These are phyloP conservation scores for Claviceps purpurea DNA, from an alignment of 2,329 filamentous ascomycete genomes.

Conservation along the genomic window DNA sequence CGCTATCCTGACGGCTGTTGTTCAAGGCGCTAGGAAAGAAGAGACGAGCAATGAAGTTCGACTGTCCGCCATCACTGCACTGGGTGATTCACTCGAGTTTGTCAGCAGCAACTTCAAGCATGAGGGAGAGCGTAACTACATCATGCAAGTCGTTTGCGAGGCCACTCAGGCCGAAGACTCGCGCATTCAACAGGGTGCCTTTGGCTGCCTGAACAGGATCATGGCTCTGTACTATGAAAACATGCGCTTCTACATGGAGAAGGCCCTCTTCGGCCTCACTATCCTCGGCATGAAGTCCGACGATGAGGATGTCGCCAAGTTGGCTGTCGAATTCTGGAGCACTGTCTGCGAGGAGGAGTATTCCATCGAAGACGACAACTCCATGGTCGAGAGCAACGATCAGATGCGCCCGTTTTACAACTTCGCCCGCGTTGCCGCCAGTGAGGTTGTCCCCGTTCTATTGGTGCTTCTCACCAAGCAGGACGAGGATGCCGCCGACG, in stretches of 20 bases:
- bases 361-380: conserved; percentile 93
- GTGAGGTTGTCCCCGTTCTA: conserved; percentile 87
- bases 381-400: conserved; percentile 57
- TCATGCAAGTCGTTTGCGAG: conserved; percentile 99
- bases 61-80: conserved; percentile 80
- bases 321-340: conserved; percentile 99
- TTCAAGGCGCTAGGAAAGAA: conserved; percentile 94
- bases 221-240: conserved; percentile 99
- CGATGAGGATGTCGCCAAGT: conserved; percentile 94
- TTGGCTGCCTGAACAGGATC: conserved; percentile 94
- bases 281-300: conserved; percentile 98
- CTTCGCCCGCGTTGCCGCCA: conserved; percentile 84
- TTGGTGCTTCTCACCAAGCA: conserved; percentile 85
- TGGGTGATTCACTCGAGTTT: conserved; percentile 94
- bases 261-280: conserved; percentile 92
- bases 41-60: conserved; percentile 86
- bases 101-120: conserved; percentile 98
- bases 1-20: conserved; percentile 92
- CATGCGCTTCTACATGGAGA: conserved; percentile 99
- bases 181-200: conserved; percentile 88
- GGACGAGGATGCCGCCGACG: conserved; percentile 90
- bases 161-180: conserved; percentile 87
- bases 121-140: conserved; percentile 98
- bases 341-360: conserved; percentile 99
- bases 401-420: conserved; percentile 90